Base-by-base conservation (phyloP, 1,284 basidiomycete genomes). In the Sporisorium sorghi region DNA sequence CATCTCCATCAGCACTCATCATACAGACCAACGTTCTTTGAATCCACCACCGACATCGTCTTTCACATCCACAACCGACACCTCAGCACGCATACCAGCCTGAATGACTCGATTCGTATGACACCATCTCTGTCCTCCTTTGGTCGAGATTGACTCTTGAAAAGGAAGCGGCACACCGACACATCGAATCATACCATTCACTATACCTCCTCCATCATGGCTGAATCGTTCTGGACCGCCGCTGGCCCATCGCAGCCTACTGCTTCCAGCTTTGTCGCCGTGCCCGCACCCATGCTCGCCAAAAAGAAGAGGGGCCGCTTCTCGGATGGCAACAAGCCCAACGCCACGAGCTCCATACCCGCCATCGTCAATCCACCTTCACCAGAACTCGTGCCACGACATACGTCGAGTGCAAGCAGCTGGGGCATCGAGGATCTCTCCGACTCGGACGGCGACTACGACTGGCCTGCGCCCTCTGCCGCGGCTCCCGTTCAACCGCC, bases 341-440 rank as follows among this genome's bases (percentile, higher is more conserved):
- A 39, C 5, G 49, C 61, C 17, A 17, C 48, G 5, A 33, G 12
- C 28, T 54, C 46, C 28, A 70, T 68, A 23, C 71, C 71, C 8
- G 60, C 71, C 5, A 73, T 73, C 21, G 58, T 73, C 33, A 62
- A 68, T 14, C 71, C 71, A 8, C 53, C 61, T 7, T 73, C 71
- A 10, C 71, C 65, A 2, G 53, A 64, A 43, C 60, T 73, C 30
- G 72, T 74, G 7, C 63, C 72, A 8, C 39, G 67, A 23, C 58
- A 66, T 42, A 70, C 72, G 1, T 70, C 72, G 26, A 74, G 72
- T 32, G 66, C 72, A 24, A 59, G 67, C 48, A 67, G 72, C 50
- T 74, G 72, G 67, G 72, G 72, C n/a, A 64, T 70, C 40, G 67
- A 64, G 11, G 67, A 70, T 17, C 59, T 66, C 26, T 74, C 72